Conservation (phyloP, 805 yeast species). For the Yarrowia hollandica region DNA sequence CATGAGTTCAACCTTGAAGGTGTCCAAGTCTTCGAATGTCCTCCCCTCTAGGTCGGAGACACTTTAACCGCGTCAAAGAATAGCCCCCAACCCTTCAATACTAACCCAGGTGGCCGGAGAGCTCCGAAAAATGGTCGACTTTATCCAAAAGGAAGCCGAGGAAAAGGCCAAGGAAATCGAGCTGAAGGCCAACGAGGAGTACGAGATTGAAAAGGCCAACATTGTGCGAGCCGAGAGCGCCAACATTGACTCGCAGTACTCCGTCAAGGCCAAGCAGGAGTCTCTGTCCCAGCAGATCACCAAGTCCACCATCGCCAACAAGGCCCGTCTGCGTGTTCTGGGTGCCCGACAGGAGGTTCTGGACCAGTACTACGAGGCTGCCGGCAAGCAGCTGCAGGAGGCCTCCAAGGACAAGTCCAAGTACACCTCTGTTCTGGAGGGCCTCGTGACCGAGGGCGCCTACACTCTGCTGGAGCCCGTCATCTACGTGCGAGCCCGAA, state of each 20-base stretch:
- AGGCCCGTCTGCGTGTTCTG: slow-evolving; percentile 87
- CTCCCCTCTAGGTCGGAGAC: no score
- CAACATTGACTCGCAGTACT: slow-evolving; percentile 77
- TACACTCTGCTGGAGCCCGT: slow-evolving; percentile 70
- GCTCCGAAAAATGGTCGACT: slow-evolving; percentile 96
- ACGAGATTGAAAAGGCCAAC: slow-evolving; percentile 94
- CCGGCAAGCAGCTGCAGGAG: slow-evolving; percentile 61
- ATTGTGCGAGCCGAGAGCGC: slow-evolving; percentile 91
- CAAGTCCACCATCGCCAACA: slow-evolving; percentile 92
- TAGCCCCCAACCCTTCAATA: no score
- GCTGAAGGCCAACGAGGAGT: slow-evolving; percentile 97
- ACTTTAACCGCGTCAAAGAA: no score
- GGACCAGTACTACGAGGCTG: slow-evolving; percentile 68
- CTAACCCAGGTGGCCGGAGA: slow-evolving; percentile 82
- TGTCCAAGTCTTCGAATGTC: no score
- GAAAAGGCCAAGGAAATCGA: slow-evolving; percentile 96
- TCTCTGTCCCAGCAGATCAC: slow-evolving; percentile 91
- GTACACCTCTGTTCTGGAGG: slow-evolving; percentile 69
- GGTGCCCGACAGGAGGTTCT: slow-evolving; percentile 81
- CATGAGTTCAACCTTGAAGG: no score
- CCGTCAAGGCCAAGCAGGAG: slow-evolving; percentile 84
- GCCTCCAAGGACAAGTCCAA: slow-evolving; percentile 55
- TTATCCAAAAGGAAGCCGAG: slow-evolving; percentile 98
- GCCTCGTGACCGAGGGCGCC: slow-evolving; percentile 71
- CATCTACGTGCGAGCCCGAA: slow-evolving; percentile 65